Evolutionary conservation across 1,284 basidiomycete genomes (phyloP), one percentile per base, ranked within the genome.

Genomic region (Marasmius oreades): DNA sequence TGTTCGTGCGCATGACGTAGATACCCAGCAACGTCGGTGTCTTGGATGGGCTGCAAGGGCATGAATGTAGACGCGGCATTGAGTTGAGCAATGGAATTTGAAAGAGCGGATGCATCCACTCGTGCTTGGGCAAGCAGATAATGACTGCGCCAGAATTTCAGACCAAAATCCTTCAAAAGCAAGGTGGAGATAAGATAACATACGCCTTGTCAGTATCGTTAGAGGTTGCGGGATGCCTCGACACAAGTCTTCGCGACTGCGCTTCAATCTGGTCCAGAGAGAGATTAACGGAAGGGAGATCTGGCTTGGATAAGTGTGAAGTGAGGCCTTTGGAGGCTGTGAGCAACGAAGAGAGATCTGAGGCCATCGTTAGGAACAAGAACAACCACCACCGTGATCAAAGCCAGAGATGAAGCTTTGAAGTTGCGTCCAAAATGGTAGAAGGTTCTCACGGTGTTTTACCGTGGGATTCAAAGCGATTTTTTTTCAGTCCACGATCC

Each of bases 1-100:
- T 96, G 94, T 70, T 98, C 94, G 66, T 96, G 93, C 5, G 92
- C 90, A 71, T 95, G 91, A 20, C 92, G 88, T 31, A 96, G 81
- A 69, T 91, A 95, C 33, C 92, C 91, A 34, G 88, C 84, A 46
- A 96, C 88, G 67, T 96, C 93, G 0, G 92, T 95, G 73, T 96
- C 93, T 69, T 91, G 89, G 24, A 96, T 80, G 6, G 93, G 89
- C 66, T 94, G 91, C 12, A 95, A 76, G 0, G 93, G 92, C 34
- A 92, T 86, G 69, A 96, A 96, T 0, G 92, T 93, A n/a, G 87
- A 79, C 0, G 88, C 77, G 0, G 92, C 86, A 68, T 95, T 93
- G 57, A 93, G 74, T 63, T 91, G 85, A 1, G 90, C 85, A 62
- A 94, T 92, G 1, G 89, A 88, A 65, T 79, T 82, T n/a, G 84